Percentiles rank a stretch among this genome's conserved stretches.
Evolutionary conservation across 2,329 filamentous ascomycete species (phyloP).

Genomic region (Leptographium flavum): DNA sequence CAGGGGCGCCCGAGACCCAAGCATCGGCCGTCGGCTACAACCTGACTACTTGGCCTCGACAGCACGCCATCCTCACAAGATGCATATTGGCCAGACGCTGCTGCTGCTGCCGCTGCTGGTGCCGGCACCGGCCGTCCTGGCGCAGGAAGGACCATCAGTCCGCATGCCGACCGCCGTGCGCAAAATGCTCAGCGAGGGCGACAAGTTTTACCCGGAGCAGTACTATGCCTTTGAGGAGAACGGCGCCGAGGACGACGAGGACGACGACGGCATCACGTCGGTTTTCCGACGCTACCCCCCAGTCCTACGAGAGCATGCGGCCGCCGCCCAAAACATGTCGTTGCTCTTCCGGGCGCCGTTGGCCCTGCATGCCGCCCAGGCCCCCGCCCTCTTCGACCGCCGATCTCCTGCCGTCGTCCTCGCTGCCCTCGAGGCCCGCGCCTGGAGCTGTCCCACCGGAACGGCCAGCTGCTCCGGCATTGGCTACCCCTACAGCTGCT

Average conservation of each 20-base stretch:
- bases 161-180: conserved; percentile 45
- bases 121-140: conserved; percentile 29
- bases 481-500: conserved; percentile 58
- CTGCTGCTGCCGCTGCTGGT: neutral
- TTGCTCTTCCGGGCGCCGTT: neutral
- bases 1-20: too few relatives aligned
- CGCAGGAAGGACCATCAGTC: conserved; percentile 19
- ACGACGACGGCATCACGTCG: conserved; percentile 9
- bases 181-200: conserved; percentile 59
- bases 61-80: too few relatives aligned
- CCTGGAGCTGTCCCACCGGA: conserved; percentile 50
- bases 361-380: conserved; percentile 16
- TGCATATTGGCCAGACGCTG: neutral
- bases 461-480: conserved; percentile 52
- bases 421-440: conserved; percentile 36
- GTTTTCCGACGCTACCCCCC: too few relatives aligned
- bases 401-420: conserved; percentile 27
- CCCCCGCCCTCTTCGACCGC: neutral
- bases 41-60: too few relatives aligned
- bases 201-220: conserved; percentile 62
- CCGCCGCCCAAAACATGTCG: conserved; percentile 7
- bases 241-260: conserved; percentile 2
- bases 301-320: neutral
- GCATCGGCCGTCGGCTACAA: too few relatives aligned
- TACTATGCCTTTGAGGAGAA: conserved; percentile 29